Evolutionary conservation across 306 rosid genomes (phyloP).

Genomic region (Oemleria cerasiformis): DNA sequence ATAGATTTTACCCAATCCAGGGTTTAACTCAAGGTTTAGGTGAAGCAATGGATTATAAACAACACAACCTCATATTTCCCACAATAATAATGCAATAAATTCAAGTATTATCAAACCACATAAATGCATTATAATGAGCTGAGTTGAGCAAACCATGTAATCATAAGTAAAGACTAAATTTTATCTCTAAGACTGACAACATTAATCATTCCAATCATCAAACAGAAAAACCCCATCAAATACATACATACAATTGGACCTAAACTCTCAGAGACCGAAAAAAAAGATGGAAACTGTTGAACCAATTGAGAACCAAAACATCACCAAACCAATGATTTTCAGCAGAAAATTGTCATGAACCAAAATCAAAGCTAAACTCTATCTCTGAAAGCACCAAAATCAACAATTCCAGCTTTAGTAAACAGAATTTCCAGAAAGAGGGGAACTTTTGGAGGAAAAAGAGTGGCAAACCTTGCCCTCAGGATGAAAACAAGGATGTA

Average conservation of each 20-base stretch:
- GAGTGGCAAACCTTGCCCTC: slow-evolving; percentile 66
- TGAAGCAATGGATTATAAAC: background rate
- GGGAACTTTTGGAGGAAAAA: background rate
- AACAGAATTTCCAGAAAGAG: background rate
- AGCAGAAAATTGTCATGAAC: background rate
- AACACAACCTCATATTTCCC: background rate
- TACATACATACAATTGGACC: background rate
- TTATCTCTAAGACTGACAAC: background rate
- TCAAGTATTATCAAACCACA: background rate
- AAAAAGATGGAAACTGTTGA: background rate
- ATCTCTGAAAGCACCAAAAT: background rate
- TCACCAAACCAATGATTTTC: background rate
- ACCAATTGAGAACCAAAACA: background rate
- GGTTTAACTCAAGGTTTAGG: background rate
- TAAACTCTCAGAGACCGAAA: background rate
- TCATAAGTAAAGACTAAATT: background rate
- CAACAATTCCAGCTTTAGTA: background rate
- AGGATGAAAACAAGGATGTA: slow-evolving; percentile 96
- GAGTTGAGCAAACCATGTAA: background rate
- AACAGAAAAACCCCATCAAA: background rate
- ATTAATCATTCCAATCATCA: background rate
- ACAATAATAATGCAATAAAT: too few relatives aligned
- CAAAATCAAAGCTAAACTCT: background rate
- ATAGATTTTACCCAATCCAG: background rate
- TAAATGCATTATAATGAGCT: background rate